Evolutionary conservation across 2,329 filamentous ascomycete genomes (phyloP), one percentile per base, ranked within the genome.

Genomic region (Pseudogymnoascus sp.): DNA sequence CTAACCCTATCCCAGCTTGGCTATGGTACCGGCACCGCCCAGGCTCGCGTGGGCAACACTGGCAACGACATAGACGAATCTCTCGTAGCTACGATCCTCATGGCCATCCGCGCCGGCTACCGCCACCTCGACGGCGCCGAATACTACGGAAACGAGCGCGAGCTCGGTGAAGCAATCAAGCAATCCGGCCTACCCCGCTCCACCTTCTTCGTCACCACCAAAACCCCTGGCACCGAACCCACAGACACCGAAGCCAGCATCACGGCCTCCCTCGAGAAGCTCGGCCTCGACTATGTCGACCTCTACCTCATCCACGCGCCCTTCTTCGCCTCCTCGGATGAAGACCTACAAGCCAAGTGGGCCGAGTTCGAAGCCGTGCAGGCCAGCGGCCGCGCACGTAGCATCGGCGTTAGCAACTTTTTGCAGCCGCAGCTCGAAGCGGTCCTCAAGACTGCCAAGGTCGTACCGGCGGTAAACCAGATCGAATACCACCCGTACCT

Each of bases 351-450:
- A 72, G 67, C 74, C 50, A 78, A 78, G 64, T 88, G 85, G 85
- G 79, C 81, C 42, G 79, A 84, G 62, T 72, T 87, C 68, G 85
- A 89, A 70, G 83, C 83, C 31, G 85, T 93, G 79, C 81, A 86
- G 72, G 82, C 82, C 50, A 82, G 83, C 1, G 88, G 88, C 66
- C 83, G 83, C 65, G 86, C 84, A 59, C 82, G 80, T 67, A 85
- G 87, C 63, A 91, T 95, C 68, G 90, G 90, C 61, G 86, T 95
- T 13, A 90, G 87, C 70, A 95, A 93, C 77, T 93, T 89, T 71
- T 70, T 83, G 33, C 76, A 80, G 68, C 71, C 76, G 46, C 77
- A 88, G 67, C 74, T 88, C 19, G 81, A 87, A 72, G 70, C 76
- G 2, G 72, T 87, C 44, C 76, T 88, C 1, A 73, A 81, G 72